Evolutionary conservation across 1,284 basidiomycete genomes (phyloP).

Genomic region (Rhodotorula sp.): DNA sequence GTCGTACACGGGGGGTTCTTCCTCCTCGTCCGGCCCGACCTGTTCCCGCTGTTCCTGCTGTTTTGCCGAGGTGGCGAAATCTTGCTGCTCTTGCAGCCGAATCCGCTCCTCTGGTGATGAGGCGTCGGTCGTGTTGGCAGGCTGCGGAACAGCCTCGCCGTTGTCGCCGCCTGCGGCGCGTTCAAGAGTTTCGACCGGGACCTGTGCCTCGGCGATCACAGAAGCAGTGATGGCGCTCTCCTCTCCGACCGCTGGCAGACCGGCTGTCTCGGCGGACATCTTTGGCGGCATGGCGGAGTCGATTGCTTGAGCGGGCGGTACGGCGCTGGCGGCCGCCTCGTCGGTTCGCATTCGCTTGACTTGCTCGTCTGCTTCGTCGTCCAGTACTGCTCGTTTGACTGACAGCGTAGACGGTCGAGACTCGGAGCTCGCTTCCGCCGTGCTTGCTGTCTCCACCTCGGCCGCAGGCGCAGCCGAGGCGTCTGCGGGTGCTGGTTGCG

Average conservation of each 20-base stretch:
- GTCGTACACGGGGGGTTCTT: conserved; percentile 17
- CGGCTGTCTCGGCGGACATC: background rate
- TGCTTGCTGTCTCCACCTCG: background rate
- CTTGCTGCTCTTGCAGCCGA: background rate
- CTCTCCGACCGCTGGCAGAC: background rate
- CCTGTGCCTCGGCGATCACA: conserved; percentile 6
- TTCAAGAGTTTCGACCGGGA: background rate
- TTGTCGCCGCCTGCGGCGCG: conserved; percentile 2
- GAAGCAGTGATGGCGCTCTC: background rate
- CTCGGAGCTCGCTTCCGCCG: background rate
- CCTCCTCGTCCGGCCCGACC: conserved; percentile 26
- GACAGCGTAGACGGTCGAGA: background rate
- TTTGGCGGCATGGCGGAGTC: conserved; percentile 4
- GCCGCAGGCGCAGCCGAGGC: background rate
- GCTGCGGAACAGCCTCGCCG: no score
- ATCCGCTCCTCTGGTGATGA: no score
- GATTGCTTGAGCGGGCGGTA: background rate
- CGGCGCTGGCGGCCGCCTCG: background rate
- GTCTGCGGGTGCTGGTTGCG: background rate
- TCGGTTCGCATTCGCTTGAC: conserved; percentile 20
- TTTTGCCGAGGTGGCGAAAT: background rate
- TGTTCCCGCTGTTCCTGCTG: background rate
- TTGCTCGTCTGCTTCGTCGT: conserved; percentile 12
- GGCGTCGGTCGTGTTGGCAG: no score
- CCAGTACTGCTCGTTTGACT: background rate